phyloP scores from a whole-genome alignment of 164 flowering plant genomes.

The Paratinospora sagittata region DNA sequence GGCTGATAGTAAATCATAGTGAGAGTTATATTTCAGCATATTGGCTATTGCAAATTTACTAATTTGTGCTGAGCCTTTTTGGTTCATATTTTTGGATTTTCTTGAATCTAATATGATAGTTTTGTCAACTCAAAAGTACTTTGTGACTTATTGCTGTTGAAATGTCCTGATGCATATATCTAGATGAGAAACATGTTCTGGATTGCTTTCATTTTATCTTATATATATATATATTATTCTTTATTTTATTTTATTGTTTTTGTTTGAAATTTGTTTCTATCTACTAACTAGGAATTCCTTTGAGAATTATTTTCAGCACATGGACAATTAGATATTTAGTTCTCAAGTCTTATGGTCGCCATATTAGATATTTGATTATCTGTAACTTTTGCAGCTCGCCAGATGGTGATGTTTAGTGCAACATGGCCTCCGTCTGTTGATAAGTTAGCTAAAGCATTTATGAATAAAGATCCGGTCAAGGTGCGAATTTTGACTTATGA shows the following conservation, averaged over 20 bases:
- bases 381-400: conserved; percentile 39
- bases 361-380: neutral
- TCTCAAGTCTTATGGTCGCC: neutral
- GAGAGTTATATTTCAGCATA: no score
- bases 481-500: conserved; percentile 29
- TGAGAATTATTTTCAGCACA: neutral
- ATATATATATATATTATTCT: no score
- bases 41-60: neutral
- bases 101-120: neutral
- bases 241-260: no score
- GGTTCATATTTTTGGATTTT: neutral
- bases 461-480: conserved; percentile 94
- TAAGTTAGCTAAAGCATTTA: conserved; percentile 86
- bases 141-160: no score
- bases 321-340: neutral
- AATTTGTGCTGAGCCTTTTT: no score
- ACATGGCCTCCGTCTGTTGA: conserved; percentile 93
- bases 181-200: no score
- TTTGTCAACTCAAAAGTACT: neutral
- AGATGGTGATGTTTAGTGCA: conserved; percentile 98
- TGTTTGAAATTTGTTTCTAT: neutral
- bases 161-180: no score
- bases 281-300: neutral
- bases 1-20: no score
- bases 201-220: no score